A percentile compares a stretch with the other conserved stretches of the same genome.
These are phyloP conservation scores for Sicyos edulis DNA, from an alignment of 306 rosid species.

Conservation along the genomic window DNA sequence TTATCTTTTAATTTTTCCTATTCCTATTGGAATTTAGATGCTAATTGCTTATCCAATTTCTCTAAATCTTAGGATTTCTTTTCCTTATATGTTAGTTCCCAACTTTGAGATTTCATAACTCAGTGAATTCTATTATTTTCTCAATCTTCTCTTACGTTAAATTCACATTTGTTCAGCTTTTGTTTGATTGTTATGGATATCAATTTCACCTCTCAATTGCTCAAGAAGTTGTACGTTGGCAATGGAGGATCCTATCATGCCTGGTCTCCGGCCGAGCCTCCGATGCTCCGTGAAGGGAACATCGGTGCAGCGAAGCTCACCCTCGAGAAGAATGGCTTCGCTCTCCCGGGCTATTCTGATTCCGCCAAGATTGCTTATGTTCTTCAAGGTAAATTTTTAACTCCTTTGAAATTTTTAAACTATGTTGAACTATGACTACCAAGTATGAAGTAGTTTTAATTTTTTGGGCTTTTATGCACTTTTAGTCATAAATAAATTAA, in stretches of 20 bases:
- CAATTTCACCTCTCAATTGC: background rate
- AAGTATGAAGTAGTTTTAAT: too few species aligned
- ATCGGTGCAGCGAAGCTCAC: background rate
- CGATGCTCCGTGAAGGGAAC: constrained; percentile 4
- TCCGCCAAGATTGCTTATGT: constrained; percentile 11
- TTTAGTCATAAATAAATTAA: too few species aligned
- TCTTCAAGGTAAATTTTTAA: background rate
- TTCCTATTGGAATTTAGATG: too few species aligned
- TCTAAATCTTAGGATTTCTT: too few species aligned
- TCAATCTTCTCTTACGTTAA: background rate
- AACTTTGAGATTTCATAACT: background rate
- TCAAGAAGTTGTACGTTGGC: background rate
- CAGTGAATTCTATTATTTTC: background rate
- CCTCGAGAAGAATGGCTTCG: constrained; percentile 10
- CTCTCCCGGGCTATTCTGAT: constrained; percentile 11
- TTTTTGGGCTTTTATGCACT: too few species aligned
- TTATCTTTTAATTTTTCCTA: too few species aligned
- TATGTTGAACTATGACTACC: too few species aligned
- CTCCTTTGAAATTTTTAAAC: too few species aligned
- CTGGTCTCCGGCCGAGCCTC: background rate
- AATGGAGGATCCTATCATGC: background rate
- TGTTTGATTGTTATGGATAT: background rate
- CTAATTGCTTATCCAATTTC: too few species aligned
- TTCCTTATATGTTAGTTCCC: too few species aligned
- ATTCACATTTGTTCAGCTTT: too few species aligned